Evolutionary conservation across 2,329 filamentous ascomycete species (phyloP).

Genomic region (Cercospora sesami): DNA sequence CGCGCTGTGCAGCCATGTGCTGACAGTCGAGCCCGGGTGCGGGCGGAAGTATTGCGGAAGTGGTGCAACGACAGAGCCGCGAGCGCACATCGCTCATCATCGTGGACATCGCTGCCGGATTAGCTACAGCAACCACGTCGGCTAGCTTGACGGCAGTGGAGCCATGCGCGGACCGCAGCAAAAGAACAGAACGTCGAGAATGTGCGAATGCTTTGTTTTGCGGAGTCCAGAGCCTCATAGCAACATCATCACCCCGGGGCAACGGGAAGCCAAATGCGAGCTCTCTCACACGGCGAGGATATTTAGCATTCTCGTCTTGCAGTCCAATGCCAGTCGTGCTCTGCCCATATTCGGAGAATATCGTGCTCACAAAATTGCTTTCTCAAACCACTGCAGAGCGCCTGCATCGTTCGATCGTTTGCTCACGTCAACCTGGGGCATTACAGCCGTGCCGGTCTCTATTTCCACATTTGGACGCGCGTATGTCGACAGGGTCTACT

Average conservation of each 20-base stretch:
- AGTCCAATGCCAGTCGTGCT: background rate
- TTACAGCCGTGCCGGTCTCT: background rate
- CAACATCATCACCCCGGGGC: conserved; percentile 6
- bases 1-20: background rate
- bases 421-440: background rate
- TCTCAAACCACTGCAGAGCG: background rate
- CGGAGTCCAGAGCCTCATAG: background rate
- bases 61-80: conserved; percentile 1
- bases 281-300: background rate
- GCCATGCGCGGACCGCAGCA: background rate
- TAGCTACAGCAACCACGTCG: conserved; percentile 3
- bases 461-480: background rate
- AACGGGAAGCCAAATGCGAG: conserved; percentile 13
- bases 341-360: background rate
- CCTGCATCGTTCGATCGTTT: background rate
- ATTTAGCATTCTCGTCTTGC: background rate
- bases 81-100: conserved; percentile 1
- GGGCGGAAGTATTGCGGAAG: conserved; percentile 29
- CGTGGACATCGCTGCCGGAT: conserved; percentile 23
- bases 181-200: background rate
- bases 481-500: background rate
- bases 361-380: background rate
- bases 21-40: conserved; percentile 7
- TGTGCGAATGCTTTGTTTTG: background rate
- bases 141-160: conserved; percentile 4